Evolutionary conservation across 352 stramenopile species (phyloP).

Genomic region (Globisporangium sylvaticum): DNA sequence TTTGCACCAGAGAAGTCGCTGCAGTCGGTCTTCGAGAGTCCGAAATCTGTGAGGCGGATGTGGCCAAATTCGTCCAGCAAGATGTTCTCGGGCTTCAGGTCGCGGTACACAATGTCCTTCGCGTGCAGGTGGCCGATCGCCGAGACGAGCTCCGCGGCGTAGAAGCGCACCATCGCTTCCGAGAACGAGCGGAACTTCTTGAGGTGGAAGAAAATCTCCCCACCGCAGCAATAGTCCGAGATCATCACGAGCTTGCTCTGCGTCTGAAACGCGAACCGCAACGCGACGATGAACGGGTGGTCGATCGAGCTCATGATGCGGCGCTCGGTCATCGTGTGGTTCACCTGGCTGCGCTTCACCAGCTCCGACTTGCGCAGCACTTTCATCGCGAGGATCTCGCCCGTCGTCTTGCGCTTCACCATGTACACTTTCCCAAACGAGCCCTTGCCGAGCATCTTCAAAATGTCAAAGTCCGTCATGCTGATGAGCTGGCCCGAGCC

Average conservation of each 20-base stretch:
- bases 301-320: slow-evolving; percentile 88
- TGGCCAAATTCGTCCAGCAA: slow-evolving; percentile 90
- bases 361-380: slow-evolving; percentile 84
- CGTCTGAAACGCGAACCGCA: slow-evolving; percentile 92
- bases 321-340: slow-evolving; percentile 87
- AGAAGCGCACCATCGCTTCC: slow-evolving; percentile 89
- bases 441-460: slow-evolving; percentile 97
- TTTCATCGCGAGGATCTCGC: slow-evolving; percentile 86
- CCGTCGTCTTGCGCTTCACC: slow-evolving; percentile 80
- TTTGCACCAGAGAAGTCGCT: slow-evolving; percentile 74
- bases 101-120: slow-evolving; percentile 91
- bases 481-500: slow-evolving; percentile 29
- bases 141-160: slow-evolving; percentile 91
- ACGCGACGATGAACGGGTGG: slow-evolving; percentile 96
- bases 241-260: slow-evolving; percentile 90
- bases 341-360: slow-evolving; percentile 86
- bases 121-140: slow-evolving; percentile 88
- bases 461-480: slow-evolving; percentile 93
- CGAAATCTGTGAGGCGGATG: slow-evolving; percentile 92
- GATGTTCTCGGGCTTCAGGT: slow-evolving; percentile 94
- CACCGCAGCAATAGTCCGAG: slow-evolving; percentile 87
- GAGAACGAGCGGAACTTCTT: slow-evolving; percentile 90
- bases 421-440: slow-evolving; percentile 98
- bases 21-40: slow-evolving; percentile 88
- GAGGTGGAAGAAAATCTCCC: slow-evolving; percentile 91